Evolutionary conservation across 148 eudicot genomes (phyloP).

Genomic region (Linanthus parryae): DNA sequence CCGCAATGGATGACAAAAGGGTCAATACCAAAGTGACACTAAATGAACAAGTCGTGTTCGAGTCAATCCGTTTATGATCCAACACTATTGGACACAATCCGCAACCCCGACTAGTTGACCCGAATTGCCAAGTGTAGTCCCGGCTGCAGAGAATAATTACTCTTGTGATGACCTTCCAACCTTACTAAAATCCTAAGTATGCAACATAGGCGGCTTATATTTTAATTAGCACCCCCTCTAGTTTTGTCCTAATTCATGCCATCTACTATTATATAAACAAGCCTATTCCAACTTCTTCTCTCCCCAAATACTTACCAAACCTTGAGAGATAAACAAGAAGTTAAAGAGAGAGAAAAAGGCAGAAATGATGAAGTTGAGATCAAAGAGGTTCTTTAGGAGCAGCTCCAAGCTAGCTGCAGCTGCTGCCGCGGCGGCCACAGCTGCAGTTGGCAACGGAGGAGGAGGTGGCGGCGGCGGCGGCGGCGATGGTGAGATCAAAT

Average conservation of each 20-base stretch:
- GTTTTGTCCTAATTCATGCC: constrained; percentile 11
- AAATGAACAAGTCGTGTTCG: too few relatives aligned
- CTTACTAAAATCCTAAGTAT: not conserved
- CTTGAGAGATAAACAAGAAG: not conserved
- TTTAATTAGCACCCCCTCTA: not conserved
- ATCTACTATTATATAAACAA: constrained; percentile 18
- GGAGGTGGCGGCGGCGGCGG: constrained; percentile 10
- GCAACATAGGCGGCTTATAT: not conserved
- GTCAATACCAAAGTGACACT: too few relatives aligned
- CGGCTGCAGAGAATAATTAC: not conserved
- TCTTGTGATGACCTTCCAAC: not conserved
- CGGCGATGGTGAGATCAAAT: constrained; percentile 33
- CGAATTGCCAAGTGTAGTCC: too few relatives aligned
- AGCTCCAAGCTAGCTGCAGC: constrained; percentile 32
- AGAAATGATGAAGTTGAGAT: constrained; percentile 36
- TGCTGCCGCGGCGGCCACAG: constrained; percentile 3
- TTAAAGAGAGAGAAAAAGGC: not conserved
- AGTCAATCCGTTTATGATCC: too few relatives aligned
- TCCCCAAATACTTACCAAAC: not conserved
- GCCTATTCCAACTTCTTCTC: constrained; percentile 8
- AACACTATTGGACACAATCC: too few relatives aligned
- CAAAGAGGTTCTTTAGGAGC: constrained; percentile 39
- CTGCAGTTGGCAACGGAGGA: constrained; percentile 2
- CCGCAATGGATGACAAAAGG: too few relatives aligned
- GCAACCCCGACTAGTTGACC: too few relatives aligned